Evolutionary conservation across 1,139 yeast genomes (phyloP), one percentile per base, ranked within the genome.

Genomic region (Suhomyces chickasaworum): DNA sequence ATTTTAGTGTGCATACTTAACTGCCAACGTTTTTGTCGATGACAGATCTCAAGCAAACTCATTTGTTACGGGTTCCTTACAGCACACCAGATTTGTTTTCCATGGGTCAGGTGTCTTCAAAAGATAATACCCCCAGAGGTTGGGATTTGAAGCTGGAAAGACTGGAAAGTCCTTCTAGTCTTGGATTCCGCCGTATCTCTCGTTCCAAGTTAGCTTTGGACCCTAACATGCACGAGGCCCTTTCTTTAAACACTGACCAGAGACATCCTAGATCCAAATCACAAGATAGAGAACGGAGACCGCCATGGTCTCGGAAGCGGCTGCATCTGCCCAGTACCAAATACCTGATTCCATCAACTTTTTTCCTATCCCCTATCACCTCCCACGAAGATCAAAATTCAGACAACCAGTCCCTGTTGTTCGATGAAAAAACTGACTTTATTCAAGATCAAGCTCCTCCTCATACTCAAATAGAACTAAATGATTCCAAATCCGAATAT

Each of bases 281-380:
- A 7, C 42, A 39, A 15, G 46, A 46, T 29, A 31, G 35, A 31
- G 44, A 40, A 20, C 41, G 44, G 20, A 30, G 39, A 27, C 40
- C 41, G 17, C 45, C 42, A 42, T 16, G 35, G 13, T 46, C 49
- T 9, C 33, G 49, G 2, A 46, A 46, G 8, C 29, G 42, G 10
- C 46, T 39, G 42, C 41, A 21, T 23, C 44, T 42, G 42, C 49
- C 49, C 21, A 44, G 36, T 9, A 42, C 25, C 6, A 44, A 42
- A 35, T 41, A 49, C 29, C 27, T 39, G 33, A 46, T 48, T 10
- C 53, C 53, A 1, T 59, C 69, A 16, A 55, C 67, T n/a, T 60
- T 67, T 38, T 59, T 64, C 45, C 59, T 70, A 39, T 66, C 71
- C 12, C 75, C 75, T 17, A 64, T 70, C 46, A 68, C 74, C 2